phyloP scores from a whole-genome alignment of 495 filamentous ascomycete species.

The Aspergillus haitiensis region DNA sequence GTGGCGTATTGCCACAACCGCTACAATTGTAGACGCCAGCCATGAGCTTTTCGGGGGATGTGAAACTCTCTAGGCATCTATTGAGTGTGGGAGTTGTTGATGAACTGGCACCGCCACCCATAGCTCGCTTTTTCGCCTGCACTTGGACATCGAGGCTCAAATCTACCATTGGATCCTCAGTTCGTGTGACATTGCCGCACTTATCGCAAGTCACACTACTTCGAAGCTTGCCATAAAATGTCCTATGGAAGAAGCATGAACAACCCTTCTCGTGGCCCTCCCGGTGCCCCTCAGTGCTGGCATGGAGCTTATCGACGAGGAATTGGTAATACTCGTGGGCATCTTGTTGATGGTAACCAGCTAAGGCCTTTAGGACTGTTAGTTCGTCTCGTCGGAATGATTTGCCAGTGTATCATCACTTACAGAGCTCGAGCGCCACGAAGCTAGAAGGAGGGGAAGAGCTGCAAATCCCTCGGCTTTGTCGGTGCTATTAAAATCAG shows the following conservation, averaged over 20 bases:
- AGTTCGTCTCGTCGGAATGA: not conserved
- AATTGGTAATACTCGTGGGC: slow-evolving; percentile 96
- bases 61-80: slow-evolving; percentile 81
- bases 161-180: slow-evolving; percentile 83
- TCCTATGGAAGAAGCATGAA: slow-evolving; percentile 83
- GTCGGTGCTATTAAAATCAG: slow-evolving; percentile 80
- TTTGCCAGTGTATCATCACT: slow-evolving; percentile 5
- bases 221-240: slow-evolving; percentile 83
- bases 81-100: slow-evolving; percentile 59
- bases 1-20: slow-evolving; percentile 64
- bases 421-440: slow-evolving; percentile 70
- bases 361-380: slow-evolving; percentile 60
- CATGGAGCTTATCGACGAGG: slow-evolving; percentile 80
- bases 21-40: slow-evolving; percentile 79
- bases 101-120: slow-evolving; percentile 37
- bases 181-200: slow-evolving; percentile 73
- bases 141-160: slow-evolving; percentile 75
- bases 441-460: slow-evolving; percentile 72
- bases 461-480: slow-evolving; percentile 82
- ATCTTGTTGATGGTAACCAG: slow-evolving; percentile 91
- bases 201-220: slow-evolving; percentile 84
- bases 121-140: slow-evolving; percentile 52
- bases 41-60: slow-evolving; percentile 64
- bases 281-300: slow-evolving; percentile 37
- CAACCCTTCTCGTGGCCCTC: slow-evolving; percentile 63